Evolutionary conservation across 192 early-diverging fungal species (phyloP).

Genomic region (Coemansia sp.): DNA sequence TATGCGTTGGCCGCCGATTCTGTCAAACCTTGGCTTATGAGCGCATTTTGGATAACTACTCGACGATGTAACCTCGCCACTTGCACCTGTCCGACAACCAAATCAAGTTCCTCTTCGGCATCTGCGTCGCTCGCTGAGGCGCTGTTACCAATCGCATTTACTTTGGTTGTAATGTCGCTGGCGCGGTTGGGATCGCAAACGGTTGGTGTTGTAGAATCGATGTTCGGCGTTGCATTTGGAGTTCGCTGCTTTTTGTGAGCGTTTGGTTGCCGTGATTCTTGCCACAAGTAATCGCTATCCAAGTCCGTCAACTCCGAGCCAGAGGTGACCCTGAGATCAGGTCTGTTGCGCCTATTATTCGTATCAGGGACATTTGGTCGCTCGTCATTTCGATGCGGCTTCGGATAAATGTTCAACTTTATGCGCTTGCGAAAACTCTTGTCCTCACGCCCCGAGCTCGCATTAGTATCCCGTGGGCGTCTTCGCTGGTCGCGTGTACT

Average conservation of each 20-base stretch:
- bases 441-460: neutral
- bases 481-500: neutral
- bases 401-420: neutral
- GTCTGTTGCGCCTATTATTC: neutral
- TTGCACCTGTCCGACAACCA: neutral
- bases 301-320: neutral
- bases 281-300: neutral
- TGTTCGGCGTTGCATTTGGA: neutral
- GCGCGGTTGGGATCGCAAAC: too few species aligned
- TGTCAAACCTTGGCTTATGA: neutral
- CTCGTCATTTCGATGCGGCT: neutral
- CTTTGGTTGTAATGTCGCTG: too few species aligned
- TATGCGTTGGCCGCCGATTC: too few species aligned
- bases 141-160: neutral
- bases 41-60: neutral
- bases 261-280: neutral
- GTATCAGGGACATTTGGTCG: neutral
- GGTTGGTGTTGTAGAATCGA: too few species aligned
- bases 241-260: neutral
- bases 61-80: neutral
- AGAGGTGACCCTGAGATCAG: neutral
- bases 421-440: neutral
- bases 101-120: neutral
- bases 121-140: neutral
- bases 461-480: neutral